Conservation (phyloP, 768 basidiomycete species). For the Phanerodontia chrysosporium region DNA sequence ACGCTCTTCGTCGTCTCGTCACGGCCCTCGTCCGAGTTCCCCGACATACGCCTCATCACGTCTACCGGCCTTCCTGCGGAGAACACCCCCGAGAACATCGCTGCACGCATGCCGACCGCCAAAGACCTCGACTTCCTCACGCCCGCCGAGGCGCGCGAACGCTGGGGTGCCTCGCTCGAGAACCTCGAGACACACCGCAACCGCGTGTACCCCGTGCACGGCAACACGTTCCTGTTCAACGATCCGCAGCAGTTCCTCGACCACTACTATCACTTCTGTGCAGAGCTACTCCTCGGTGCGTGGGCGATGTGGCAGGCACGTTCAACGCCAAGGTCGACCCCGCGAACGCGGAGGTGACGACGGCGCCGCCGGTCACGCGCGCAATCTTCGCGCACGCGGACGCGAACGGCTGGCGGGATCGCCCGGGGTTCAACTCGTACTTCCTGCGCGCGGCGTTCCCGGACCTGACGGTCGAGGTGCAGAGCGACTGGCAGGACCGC, state of each 20-base stretch:
- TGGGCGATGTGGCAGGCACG: constrained; percentile 71
- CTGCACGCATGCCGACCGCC: constrained; percentile 60
- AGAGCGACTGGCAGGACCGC: constrained; percentile 72
- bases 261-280: constrained; percentile 87
- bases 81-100: constrained; percentile 61
- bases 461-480: constrained; percentile 59
- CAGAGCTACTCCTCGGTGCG: constrained; percentile 71
- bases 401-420: constrained; percentile 67
- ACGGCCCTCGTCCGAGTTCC: constrained; percentile 39
- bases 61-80: constrained; percentile 59
- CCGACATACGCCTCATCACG: constrained; percentile 51
- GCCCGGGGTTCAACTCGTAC: constrained; percentile 72
- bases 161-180: constrained; percentile 48
- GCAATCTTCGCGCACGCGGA: constrained; percentile 66
- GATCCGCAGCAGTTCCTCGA: constrained; percentile 74
- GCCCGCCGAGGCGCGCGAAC: constrained; percentile 50
- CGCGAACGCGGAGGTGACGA: constrained; percentile 16
- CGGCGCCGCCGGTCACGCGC: constrained; percentile 57
- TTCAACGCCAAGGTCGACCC: constrained; percentile 22
- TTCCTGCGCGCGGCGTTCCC: constrained; percentile 75
- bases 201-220: constrained; percentile 63
- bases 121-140: constrained; percentile 60
- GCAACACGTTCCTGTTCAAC: constrained; percentile 69
- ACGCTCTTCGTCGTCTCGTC: constrained; percentile 68
- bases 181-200: constrained; percentile 25